Conservation (phyloP, 2,329 filamentous ascomycete species). For the Alternaria longipes region DNA sequence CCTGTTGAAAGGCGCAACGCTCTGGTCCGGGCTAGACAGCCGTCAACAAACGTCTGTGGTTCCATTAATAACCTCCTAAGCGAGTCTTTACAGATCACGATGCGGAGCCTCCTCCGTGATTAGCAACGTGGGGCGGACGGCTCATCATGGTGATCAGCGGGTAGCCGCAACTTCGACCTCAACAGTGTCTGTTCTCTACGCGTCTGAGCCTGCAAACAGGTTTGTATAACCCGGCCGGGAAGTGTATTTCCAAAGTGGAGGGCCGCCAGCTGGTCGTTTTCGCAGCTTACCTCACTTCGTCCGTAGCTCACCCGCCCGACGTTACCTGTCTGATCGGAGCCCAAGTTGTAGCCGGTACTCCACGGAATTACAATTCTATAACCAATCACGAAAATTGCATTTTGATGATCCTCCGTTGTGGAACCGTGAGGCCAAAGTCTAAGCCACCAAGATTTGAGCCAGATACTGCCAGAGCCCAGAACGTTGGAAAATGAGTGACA, state of each 20-base stretch:
- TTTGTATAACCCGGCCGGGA: background rate
- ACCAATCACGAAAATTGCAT: background rate
- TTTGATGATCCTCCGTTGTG: background rate
- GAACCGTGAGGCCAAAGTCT: background rate
- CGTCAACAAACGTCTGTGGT: constrained; percentile 17
- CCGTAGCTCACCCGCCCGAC: constrained; percentile 1
- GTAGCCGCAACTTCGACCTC: constrained; percentile 12
- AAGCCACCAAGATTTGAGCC: background rate
- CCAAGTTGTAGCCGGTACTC: background rate
- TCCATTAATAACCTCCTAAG: constrained; percentile 19
- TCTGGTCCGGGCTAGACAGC: constrained; percentile 1
- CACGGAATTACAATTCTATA: background rate
- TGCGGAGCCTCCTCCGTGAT: constrained; percentile 17
- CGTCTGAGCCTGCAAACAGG: background rate
- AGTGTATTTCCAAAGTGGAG: constrained; percentile 1
- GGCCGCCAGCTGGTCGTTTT: background rate
- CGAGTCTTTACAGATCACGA: constrained; percentile 18
- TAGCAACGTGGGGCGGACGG: constrained; percentile 18
- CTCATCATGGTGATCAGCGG: constrained; percentile 21
- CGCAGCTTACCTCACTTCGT: background rate
- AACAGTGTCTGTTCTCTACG: constrained; percentile 11
- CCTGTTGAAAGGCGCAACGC: constrained; percentile 9
- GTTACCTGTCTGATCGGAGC: background rate
- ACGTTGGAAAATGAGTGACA: constrained; percentile 32
- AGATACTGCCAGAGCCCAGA: constrained; percentile 21